Conservation (phyloP, 2,329 filamentous ascomycete genomes). For the Fusarium xyrophilum region DNA sequence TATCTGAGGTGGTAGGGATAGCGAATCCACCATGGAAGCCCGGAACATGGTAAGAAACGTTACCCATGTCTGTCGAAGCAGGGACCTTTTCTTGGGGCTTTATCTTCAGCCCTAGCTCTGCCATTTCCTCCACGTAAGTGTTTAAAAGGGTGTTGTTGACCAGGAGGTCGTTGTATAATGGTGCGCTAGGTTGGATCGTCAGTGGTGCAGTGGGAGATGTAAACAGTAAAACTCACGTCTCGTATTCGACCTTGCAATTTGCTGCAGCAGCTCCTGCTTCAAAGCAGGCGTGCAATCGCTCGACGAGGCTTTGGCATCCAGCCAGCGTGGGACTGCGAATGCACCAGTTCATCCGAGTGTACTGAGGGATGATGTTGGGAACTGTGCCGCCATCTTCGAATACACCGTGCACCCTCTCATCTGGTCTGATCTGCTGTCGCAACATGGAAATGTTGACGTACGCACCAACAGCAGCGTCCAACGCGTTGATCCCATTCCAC, state of each 20-base stretch:
- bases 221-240: neutral
- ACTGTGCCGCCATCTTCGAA: neutral
- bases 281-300: neutral
- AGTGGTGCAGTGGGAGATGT: accelerated
- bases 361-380: neutral
- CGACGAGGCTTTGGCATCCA: neutral
- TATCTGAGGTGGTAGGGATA: neutral
- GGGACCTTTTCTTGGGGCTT: neutral
- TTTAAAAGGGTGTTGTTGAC: neutral
- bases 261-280: neutral
- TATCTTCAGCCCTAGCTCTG: neutral
- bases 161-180: neutral
- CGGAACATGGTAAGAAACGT: neutral
- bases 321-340: neutral
- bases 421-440: neutral
- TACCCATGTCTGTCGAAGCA: neutral
- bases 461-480: neutral
- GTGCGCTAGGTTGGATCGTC: neutral
- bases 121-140: neutral
- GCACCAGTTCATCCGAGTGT: neutral
- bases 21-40: neutral
- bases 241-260: neutral
- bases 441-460: neutral
- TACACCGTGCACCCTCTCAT: neutral
- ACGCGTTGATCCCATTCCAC: neutral